These are phyloP conservation scores for Schizophyllum commune DNA, from an alignment of 1,284 basidiomycete genomes.

Conservation along the genomic window DNA sequence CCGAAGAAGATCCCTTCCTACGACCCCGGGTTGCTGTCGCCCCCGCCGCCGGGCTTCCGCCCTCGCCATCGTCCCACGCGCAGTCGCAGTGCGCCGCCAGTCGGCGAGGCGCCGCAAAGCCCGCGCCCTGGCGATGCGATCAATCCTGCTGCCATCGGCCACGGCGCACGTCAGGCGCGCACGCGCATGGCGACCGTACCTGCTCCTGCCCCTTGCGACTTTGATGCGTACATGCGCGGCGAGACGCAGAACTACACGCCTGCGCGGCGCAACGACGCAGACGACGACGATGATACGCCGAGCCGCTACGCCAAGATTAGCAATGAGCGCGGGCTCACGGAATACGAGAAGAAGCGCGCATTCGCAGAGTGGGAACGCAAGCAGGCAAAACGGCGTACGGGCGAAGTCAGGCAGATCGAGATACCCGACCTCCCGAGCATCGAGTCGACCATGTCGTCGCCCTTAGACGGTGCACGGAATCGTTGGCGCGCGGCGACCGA, in stretches of 20 bases:
- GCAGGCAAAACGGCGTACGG: neutral
- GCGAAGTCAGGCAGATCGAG: neutral
- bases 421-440: neutral
- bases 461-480: neutral
- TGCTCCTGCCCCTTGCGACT: neutral
- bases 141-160: neutral
- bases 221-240: neutral
- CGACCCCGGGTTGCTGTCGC: neutral
- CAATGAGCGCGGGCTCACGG: neutral
- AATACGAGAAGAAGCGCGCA: neutral
- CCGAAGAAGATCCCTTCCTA: neutral
- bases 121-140: neutral
- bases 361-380: neutral
- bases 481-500: neutral
- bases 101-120: neutral
- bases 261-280: neutral
- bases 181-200: neutral
- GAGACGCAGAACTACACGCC: neutral
- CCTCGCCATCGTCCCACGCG: neutral
- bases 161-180: neutral
- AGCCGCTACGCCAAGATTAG: neutral
- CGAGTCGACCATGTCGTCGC: too few relatives aligned
- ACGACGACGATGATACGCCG: neutral
- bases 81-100: neutral
- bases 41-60: neutral